Evolutionary conservation across 2,329 filamentous ascomycete genomes (phyloP).

Genomic region (Thelonectria blattea): DNA sequence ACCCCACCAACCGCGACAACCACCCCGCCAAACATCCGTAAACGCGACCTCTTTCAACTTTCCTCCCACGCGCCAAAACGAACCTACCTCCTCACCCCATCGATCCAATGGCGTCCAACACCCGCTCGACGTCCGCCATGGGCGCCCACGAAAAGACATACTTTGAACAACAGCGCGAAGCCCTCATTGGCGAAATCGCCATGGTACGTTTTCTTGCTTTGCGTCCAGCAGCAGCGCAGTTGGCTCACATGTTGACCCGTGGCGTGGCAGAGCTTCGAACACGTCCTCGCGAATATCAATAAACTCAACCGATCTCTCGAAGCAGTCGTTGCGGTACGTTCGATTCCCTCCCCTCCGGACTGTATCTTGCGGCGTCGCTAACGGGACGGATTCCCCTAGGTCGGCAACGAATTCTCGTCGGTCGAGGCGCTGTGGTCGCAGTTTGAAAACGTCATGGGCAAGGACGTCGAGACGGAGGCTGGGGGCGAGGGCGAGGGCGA

Average conservation of each 20-base stretch:
- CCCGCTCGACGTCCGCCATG: conserved; percentile 36
- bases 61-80: not conserved
- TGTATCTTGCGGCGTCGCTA: too few relatives aligned
- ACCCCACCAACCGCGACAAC: conserved; percentile 1
- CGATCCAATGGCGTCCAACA: conserved; percentile 42
- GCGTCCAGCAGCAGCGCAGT: too few relatives aligned
- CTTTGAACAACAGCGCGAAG: conserved; percentile 78
- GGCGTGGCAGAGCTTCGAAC: conserved; percentile 77
- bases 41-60: not conserved
- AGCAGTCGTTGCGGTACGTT: conserved; percentile 80
- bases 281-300: conserved; percentile 95
- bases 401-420: conserved; percentile 96
- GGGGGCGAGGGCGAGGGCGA: conserved; percentile 15
- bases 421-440: conserved; percentile 97
- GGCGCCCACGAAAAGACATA: conserved; percentile 59
- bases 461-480: conserved; percentile 52
- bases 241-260: too few relatives aligned
- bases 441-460: conserved; percentile 95
- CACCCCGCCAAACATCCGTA: not conserved
- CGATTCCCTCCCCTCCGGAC: too few relatives aligned
- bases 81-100: not conserved
- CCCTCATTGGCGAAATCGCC: conserved; percentile 74
- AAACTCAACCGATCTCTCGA: conserved; percentile 92
- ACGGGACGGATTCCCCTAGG: conserved; percentile 51
- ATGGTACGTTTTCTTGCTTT: conserved; percentile 63